Evolutionary conservation across 495 filamentous ascomycete genomes (phyloP).

Genomic region (Evernia prunastri): DNA sequence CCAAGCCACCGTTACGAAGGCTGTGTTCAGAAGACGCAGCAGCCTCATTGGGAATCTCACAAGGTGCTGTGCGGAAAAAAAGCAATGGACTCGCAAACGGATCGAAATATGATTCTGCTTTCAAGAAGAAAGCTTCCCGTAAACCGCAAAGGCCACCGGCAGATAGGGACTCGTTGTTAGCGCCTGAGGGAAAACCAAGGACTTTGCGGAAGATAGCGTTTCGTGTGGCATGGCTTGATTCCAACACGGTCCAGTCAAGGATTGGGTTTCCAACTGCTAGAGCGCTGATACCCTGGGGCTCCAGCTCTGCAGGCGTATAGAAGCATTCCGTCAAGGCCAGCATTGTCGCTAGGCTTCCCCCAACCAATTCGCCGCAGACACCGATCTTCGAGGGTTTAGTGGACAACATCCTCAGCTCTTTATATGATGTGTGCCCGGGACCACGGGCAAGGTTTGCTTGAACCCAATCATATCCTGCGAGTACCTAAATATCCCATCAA

Average conservation of each 20-base stretch:
- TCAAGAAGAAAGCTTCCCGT: slow-evolving; percentile 40
- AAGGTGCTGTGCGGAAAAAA: slow-evolving; percentile 48
- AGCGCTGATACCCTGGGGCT: slow-evolving; percentile 30
- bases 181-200: not conserved
- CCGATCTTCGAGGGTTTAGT: slow-evolving; percentile 33
- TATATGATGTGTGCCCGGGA: not conserved
- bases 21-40: not conserved
- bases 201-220: not conserved
- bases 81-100: slow-evolving; percentile 54
- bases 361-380: slow-evolving; percentile 48
- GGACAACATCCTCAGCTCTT: not conserved
- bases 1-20: not conserved
- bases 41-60: slow-evolving; percentile 31
- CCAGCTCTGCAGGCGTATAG: slow-evolving; percentile 16
- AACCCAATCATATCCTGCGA: slow-evolving; percentile 41
- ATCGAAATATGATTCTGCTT: slow-evolving; percentile 48
- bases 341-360: slow-evolving; percentile 52
- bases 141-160: slow-evolving; percentile 9
- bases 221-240: not conserved
- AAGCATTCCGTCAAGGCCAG: slow-evolving; percentile 53
- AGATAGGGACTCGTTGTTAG: slow-evolving; percentile 4
- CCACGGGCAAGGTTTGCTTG: slow-evolving; percentile 28
- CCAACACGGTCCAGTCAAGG: slow-evolving; percentile 34
- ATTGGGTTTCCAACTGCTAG: slow-evolving; percentile 38
- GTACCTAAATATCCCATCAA: slow-evolving; percentile 17